Conservation (phyloP, 768 basidiomycete genomes). For the Exidia glandulosa region DNA sequence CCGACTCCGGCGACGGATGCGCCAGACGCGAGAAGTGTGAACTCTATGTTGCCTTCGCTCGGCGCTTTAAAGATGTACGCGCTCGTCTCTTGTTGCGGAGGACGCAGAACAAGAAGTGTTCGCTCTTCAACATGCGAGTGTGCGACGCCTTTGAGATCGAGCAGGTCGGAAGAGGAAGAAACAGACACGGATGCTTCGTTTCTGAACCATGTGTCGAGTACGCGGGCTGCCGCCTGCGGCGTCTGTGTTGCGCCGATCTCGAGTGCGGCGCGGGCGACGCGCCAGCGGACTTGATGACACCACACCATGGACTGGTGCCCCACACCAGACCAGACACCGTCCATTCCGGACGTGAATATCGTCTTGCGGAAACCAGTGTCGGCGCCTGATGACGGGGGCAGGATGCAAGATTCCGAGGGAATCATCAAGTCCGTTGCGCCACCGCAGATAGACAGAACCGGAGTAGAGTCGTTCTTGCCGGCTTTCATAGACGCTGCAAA, state of each 20-base stretch:
- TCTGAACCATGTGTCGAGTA: slow-evolving; percentile 59
- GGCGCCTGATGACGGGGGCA: slow-evolving; percentile 24
- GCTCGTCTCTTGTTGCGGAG: neutral
- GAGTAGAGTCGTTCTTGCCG: slow-evolving; percentile 37
- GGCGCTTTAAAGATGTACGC: neutral
- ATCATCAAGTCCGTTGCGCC: slow-evolving; percentile 89
- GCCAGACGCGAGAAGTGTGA: neutral
- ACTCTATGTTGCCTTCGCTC: neutral
- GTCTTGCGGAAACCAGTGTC: slow-evolving; percentile 42
- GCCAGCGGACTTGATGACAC: slow-evolving; percentile 96
- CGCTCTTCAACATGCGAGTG: neutral
- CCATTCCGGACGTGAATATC: slow-evolving; percentile 76
- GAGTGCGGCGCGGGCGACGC: slow-evolving; percentile 67
- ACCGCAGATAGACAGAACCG: slow-evolving; percentile 78
- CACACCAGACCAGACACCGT: slow-evolving; percentile 91
- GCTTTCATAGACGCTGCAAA: slow-evolving; percentile 38
- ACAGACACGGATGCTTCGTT: neutral
- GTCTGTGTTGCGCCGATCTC: slow-evolving; percentile 37
- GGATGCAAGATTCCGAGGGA: slow-evolving; percentile 76
- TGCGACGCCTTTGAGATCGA: neutral
- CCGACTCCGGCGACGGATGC: neutral
- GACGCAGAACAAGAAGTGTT: neutral
- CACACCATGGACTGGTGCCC: slow-evolving; percentile 96
- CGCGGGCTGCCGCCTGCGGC: slow-evolving; percentile 17
- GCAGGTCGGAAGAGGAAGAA: neutral